Percentiles rank a stretch among this genome's conserved stretches.
phyloP scores from a whole-genome alignment of 768 basidiomycete genomes.

The Rhodotorula toruloides region DNA sequence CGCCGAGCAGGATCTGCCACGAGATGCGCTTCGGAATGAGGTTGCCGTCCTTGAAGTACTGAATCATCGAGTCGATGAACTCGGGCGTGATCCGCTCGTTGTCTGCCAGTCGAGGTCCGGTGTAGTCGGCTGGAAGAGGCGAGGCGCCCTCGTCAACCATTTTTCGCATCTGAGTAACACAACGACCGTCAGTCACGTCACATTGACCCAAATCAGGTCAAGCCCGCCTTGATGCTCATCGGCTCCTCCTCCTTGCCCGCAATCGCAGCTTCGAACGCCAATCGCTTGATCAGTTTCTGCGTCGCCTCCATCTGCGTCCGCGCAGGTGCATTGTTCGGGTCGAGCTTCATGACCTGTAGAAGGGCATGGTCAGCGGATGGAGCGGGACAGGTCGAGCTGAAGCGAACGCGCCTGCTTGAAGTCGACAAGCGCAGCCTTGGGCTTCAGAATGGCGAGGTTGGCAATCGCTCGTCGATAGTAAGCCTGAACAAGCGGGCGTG shows the following conservation, averaged over 20 bases:
- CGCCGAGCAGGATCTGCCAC: conserved; percentile 92
- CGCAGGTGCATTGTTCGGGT: conserved; percentile 78
- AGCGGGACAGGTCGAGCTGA: conserved; percentile 33
- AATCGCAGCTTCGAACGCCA: conserved; percentile 52
- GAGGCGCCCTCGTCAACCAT: conserved; percentile 34
- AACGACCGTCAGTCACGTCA: no score
- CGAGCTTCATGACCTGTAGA: conserved; percentile 60
- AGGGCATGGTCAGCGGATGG: conserved; percentile 70
- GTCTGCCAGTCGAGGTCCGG: conserved; percentile 63
- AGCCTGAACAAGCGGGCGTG: conserved; percentile 35
- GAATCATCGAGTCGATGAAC: conserved; percentile 79
- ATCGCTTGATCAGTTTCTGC: conserved; percentile 78
- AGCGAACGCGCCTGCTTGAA: conserved; percentile 58
- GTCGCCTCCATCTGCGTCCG: conserved; percentile 76
- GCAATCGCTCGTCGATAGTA: conserved; percentile 73
- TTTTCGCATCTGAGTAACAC: conserved; percentile 27
- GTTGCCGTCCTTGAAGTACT: conserved; percentile 92
- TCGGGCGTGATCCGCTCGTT: conserved; percentile 58
- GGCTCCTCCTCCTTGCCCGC: conserved; percentile 83
- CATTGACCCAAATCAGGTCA: no score
- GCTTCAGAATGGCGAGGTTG: conserved; percentile 80
- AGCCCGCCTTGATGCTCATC: conserved; percentile 67
- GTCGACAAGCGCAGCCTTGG: conserved; percentile 76
- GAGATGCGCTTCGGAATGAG: conserved; percentile 64
- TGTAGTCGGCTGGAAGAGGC: conserved; percentile 65